Evolutionary conservation across 305 asterid species (phyloP).

Genomic region (Fraxinus floribunda): DNA sequence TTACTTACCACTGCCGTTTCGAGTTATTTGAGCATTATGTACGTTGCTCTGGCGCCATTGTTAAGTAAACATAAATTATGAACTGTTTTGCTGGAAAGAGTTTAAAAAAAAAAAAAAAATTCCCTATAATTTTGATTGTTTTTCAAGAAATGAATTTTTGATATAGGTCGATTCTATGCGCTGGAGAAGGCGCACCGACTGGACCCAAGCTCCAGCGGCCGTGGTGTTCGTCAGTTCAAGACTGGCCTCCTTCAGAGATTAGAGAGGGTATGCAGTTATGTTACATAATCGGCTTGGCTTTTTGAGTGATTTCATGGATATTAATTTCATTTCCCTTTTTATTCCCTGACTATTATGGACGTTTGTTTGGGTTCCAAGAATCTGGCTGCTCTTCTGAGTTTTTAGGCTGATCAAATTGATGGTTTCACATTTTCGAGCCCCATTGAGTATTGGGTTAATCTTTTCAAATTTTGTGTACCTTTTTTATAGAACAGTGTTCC

Average conservation of each 20-base stretch:
- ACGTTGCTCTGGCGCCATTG: background rate
- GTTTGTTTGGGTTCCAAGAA: background rate
- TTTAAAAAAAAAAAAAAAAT: background rate
- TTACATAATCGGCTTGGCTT: background rate
- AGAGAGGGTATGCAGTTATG: conserved; percentile 57
- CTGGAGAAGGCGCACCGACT: conserved; percentile 96
- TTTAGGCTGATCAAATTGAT: background rate
- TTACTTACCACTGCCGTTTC: background rate
- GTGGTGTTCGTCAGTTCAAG: conserved; percentile 97
- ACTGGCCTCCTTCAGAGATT: conserved; percentile 91
- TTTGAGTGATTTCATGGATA: background rate
- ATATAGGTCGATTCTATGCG: conserved; percentile 90
- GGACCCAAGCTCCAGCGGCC: conserved; percentile 92
- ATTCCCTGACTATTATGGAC: background rate
- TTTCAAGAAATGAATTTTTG: background rate
- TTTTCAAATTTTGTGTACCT: background rate
- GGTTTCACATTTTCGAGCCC: background rate
- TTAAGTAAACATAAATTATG: background rate
- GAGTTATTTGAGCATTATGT: background rate
- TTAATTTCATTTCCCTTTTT: background rate
- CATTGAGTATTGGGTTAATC: background rate
- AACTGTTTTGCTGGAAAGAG: background rate
- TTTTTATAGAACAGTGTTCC: background rate
- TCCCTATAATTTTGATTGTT: background rate
- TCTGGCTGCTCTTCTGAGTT: background rate